These are phyloP conservation scores for Neofusicoccum parvum DNA, from an alignment of 2,329 filamentous ascomycete genomes.

Conservation along the genomic window DNA sequence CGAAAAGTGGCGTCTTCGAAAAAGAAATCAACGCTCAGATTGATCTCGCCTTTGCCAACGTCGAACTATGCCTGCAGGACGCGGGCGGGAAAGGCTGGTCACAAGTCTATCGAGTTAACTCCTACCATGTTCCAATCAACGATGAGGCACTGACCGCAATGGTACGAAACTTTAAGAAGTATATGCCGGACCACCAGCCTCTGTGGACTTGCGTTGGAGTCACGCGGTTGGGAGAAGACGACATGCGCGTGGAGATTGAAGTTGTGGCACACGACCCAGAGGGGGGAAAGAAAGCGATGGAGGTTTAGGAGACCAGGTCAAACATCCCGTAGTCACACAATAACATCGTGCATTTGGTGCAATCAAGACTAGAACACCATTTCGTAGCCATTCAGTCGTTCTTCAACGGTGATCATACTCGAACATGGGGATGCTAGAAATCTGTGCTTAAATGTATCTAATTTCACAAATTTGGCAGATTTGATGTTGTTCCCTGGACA, in stretches of 20 bases:
- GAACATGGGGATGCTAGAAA: no score
- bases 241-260: constrained; percentile 45
- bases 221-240: constrained; percentile 27
- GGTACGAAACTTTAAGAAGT: constrained; percentile 29
- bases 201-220: constrained; percentile 30
- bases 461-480: no score
- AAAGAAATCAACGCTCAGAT: constrained; percentile 34
- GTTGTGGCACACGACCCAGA: constrained; percentile 22
- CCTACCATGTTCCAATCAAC: constrained; percentile 28
- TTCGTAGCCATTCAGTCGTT: no score
- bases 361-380: no score
- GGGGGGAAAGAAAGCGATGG: no score
- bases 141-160: constrained; percentile 27
- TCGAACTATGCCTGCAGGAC: constrained; percentile 54
- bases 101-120: constrained; percentile 49
- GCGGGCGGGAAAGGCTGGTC: constrained; percentile 60
- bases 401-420: no score
- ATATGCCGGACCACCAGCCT: constrained; percentile 30
- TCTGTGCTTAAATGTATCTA: no score
- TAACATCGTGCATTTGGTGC: no score
- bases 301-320: no score
- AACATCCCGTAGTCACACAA: no score
- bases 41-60: constrained; percentile 57
- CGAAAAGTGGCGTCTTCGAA: constrained; percentile 26
- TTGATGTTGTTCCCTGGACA: no score